phyloP scores from a whole-genome alignment of 164 flowering plant species.

The Piper betle region DNA sequence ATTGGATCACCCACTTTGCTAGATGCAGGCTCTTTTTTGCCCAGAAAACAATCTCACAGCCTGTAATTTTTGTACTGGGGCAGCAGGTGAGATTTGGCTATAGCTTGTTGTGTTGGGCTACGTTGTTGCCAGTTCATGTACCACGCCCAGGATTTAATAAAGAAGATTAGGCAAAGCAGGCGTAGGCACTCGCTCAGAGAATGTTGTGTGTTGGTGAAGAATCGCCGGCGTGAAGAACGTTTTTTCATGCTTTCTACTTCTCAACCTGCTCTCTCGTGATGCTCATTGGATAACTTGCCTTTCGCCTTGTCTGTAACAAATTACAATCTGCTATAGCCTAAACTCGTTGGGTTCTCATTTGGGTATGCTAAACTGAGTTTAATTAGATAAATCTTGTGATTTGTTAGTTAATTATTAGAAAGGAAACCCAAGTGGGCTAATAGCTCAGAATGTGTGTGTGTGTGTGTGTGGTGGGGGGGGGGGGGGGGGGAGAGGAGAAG shows the following conservation, averaged over 20 bases:
- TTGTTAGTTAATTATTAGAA: too few species aligned
- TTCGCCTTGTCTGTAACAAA: neutral
- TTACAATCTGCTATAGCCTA: too few species aligned
- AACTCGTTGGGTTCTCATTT: too few species aligned
- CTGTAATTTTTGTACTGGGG: neutral
- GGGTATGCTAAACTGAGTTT: too few species aligned
- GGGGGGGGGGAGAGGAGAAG: too few species aligned
- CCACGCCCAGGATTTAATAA: neutral
- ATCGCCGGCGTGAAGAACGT: neutral
- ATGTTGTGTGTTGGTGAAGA: neutral
- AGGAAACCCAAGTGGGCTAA: too few species aligned
- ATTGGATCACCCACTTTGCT: too few species aligned
- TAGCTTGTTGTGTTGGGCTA: neutral
- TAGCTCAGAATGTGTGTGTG: too few species aligned
- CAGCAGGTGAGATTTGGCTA: neutral
- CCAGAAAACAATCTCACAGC: neutral
- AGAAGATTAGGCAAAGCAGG: neutral
- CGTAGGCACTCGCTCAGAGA: neutral
- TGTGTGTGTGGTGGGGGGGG: too few species aligned
- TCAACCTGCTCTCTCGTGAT: neutral
- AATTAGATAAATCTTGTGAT: too few species aligned
- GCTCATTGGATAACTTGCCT: neutral
- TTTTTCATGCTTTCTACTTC: neutral
- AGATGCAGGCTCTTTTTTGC: neutral
- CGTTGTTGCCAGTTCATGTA: neutral